phyloP scores from a whole-genome alignment of 371 early-diverging fungal genomes.

The Dinochytrium kinnereticum region DNA sequence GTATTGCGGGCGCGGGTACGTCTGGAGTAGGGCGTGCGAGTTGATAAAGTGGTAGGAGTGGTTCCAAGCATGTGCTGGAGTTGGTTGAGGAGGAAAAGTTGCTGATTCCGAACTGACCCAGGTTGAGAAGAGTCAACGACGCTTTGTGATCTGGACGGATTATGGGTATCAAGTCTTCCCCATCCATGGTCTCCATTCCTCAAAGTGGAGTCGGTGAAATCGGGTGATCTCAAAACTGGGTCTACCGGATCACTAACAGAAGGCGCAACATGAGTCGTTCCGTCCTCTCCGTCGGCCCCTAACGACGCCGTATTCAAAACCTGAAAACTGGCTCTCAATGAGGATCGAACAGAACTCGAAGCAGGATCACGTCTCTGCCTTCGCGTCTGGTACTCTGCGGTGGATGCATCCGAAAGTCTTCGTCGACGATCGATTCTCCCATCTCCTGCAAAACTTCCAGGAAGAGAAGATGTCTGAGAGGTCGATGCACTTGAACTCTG shows the following conservation, averaged over 20 bases:
- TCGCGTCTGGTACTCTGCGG: neutral
- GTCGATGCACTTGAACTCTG: neutral
- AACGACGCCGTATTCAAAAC: too few species aligned
- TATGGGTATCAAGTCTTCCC: too few species aligned
- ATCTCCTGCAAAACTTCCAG: neutral
- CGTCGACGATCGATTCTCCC: neutral
- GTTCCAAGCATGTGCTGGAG: constrained; percentile 1
- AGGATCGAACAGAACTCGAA: too few species aligned
- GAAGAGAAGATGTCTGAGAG: neutral
- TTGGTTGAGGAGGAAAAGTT: constrained; percentile 1
- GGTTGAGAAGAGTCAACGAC: too few species aligned
- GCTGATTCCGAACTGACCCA: too few species aligned
- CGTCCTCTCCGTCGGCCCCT: too few species aligned
- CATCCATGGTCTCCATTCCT: neutral
- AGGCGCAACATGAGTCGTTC: neutral
- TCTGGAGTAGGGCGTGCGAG: too few species aligned
- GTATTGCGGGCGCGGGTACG: neutral
- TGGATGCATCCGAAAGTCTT: neutral
- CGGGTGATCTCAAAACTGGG: neutral
- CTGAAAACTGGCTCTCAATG: too few species aligned
- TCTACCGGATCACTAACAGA: neutral
- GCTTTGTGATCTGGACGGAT: too few species aligned
- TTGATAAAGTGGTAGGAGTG: neutral
- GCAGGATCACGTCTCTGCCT: neutral
- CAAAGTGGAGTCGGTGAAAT: neutral